Conservation (phyloP, 2,329 filamentous ascomycete species). For the Atkinsonella texensis region DNA sequence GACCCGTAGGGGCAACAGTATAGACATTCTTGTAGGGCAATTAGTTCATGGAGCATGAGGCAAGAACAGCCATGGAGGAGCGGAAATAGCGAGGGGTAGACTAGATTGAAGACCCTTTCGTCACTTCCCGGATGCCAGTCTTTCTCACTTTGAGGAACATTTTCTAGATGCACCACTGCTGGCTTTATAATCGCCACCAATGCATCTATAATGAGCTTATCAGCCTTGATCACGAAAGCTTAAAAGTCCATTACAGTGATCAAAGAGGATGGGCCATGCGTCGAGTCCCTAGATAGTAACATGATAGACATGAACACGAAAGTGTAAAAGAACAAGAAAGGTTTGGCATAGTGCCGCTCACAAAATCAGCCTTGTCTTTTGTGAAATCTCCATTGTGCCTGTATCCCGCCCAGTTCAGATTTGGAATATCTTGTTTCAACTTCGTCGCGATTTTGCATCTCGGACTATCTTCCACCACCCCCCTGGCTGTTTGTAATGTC, state of each 20-base stretch:
- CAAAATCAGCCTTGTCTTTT: too few relatives aligned
- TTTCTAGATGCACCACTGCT: constrained; percentile 35
- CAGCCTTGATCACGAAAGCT: constrained; percentile 23
- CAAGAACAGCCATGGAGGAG: constrained; percentile 39
- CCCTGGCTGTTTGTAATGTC: too few relatives aligned
- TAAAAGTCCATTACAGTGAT: not conserved
- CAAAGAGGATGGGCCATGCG: too few relatives aligned
- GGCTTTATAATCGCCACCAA: constrained; percentile 25
- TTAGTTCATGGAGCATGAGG: constrained; percentile 8
- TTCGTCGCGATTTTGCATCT: too few relatives aligned
- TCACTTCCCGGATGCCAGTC: constrained; percentile 52
- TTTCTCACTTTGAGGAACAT: constrained; percentile 33
- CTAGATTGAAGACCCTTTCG: constrained; percentile 45
- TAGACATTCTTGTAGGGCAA: constrained; percentile 17
- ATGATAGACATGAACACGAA: too few relatives aligned
- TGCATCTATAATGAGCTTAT: constrained; percentile 14
- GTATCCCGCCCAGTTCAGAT: too few relatives aligned
- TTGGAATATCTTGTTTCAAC: too few relatives aligned
- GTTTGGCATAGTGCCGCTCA: too few relatives aligned
- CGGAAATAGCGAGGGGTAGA: constrained; percentile 53
- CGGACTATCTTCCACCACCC: too few relatives aligned
- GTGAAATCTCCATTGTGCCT: too few relatives aligned
- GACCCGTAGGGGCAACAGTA: constrained; percentile 22
- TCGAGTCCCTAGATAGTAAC: too few relatives aligned
- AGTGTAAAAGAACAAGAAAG: too few relatives aligned